Base-by-base conservation (phyloP, 2,329 filamentous ascomycete genomes). In the Xylaria multiplex region DNA sequence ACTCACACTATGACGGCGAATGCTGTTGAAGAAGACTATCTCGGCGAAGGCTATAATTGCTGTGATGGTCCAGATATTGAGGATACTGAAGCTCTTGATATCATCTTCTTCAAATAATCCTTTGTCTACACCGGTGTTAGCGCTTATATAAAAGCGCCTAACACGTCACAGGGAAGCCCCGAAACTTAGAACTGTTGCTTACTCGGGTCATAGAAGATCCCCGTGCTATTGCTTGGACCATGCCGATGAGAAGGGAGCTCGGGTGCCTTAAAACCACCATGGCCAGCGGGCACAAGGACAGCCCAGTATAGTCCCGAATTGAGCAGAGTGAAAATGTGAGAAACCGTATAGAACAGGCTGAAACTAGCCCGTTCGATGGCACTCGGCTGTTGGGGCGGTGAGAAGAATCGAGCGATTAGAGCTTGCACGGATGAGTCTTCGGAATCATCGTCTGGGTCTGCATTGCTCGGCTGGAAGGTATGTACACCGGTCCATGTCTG, bases 401-500 rank as follows among this genome's bases (percentile, higher is more conserved):
- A 84, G 73, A 86, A 77, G 69, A 74, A 70, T 3, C 74, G 76
- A 64, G 84, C 70, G 58, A 82, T 67, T 42, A 68, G 74, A 24
- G 77, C 69, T 80, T 81, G 70, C 77, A 75, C 8, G 74, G 73
- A 40, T 73, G 79, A 66, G 76, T 78, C 69, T 16, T 69, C 62
- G 16, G 70, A 68, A 6, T 75, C 70, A 46, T 69, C 61, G 1
- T 70, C 60, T 40, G 76, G 71, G 0, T 82, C 79, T 8, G 77
- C 70, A 9, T 67, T 61, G 22, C 81, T 77, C 0, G 83, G 83
- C 58, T 81, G 81, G 71, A 84, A 81, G 32, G 85, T 76, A 69
- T 86, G 84, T 54, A 84, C 84, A 56, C 82, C 83, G 0, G 83
- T 85, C 84, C 84, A 86, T 32, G 76, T 76, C 84, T 86, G 61